These are phyloP conservation scores for Chaetoceros muelleri DNA, from an alignment of 108 stramenopile species.

Conservation along the genomic window DNA sequence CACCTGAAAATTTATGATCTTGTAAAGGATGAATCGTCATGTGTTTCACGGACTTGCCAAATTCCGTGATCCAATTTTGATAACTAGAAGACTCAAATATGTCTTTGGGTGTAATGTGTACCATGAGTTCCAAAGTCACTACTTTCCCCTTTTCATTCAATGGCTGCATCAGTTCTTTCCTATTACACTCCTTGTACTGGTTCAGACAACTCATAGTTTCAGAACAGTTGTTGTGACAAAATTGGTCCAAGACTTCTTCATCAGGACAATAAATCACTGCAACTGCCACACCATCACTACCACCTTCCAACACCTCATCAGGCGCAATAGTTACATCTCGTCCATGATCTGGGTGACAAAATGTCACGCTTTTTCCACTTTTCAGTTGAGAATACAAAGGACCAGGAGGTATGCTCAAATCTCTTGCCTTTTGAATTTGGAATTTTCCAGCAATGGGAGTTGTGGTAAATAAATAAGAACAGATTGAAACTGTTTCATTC, in stretches of 20 bases:
- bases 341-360: conserved; percentile 25
- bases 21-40: conserved; percentile 24
- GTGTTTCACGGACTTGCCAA: conserved; percentile 32
- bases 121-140: conserved; percentile 42
- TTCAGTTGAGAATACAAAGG: conserved; percentile 77
- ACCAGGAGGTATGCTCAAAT: conserved; percentile 68
- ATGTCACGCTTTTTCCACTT: conserved; percentile 67
- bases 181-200: conserved; percentile 5
- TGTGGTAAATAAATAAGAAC: conserved; percentile 58
- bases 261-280: conserved; percentile 53
- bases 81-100: conserved; percentile 26
- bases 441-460: conserved; percentile 74
- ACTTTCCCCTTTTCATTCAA: neutral
- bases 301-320: conserved; percentile 51
- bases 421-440: conserved; percentile 45
- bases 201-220: conserved; percentile 5
- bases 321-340: conserved; percentile 39
- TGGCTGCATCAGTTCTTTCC: neutral
- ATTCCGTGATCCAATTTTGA: conserved; percentile 34
- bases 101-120: conserved; percentile 46
- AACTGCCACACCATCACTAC: conserved; percentile 46
- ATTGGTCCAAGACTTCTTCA: conserved; percentile 12
- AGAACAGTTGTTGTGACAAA: neutral
- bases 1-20: conserved; percentile 17
- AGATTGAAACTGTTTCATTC: conserved; percentile 10